Percentiles rank a stretch among this genome's conserved stretches.
These are phyloP conservation scores for Porogramme epimiltina DNA, from an alignment of 1,284 basidiomycete species.

Conservation along the genomic window DNA sequence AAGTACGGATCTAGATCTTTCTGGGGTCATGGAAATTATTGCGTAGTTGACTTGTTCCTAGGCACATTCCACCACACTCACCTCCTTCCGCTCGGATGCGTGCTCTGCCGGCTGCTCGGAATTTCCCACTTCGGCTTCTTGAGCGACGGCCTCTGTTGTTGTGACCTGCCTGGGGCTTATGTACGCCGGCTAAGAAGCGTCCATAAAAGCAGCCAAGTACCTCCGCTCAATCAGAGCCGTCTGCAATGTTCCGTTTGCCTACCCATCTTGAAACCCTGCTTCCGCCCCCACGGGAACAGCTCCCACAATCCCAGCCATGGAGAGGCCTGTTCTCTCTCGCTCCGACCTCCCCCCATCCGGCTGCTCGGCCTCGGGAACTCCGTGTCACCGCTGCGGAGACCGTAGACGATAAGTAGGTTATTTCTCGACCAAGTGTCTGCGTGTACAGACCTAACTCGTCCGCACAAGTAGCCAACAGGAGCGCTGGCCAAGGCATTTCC, in stretches of 20 bases:
- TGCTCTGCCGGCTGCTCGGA: constrained; percentile 2
- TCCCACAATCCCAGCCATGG: constrained; percentile 47
- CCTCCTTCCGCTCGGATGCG: constrained; percentile 2
- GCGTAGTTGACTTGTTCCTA: constrained; percentile 1
- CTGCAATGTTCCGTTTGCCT: constrained; percentile 52
- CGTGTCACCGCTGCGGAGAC: constrained; percentile 64
- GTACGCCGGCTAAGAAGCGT: constrained; percentile 15
- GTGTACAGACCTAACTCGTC: not conserved
- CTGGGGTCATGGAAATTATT: constrained; percentile 10
- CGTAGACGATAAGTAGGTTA: constrained; percentile 63
- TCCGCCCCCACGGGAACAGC: constrained; percentile 51
- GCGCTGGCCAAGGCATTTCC: constrained; percentile 53
- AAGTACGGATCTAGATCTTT: constrained; percentile 5
- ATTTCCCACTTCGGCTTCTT: constrained; percentile 17
- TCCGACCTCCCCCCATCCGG: constrained; percentile 31
- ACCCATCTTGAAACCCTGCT: constrained; percentile 59
- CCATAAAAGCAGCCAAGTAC: constrained; percentile 20
- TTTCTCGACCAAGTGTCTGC: not conserved
- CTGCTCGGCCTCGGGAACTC: constrained; percentile 45
- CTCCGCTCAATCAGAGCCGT: constrained; percentile 19
- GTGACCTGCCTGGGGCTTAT: constrained; percentile 16
- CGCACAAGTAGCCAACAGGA: constrained; percentile 37
- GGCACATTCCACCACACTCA: constrained; percentile 6
- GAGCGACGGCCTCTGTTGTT: constrained; percentile 20
- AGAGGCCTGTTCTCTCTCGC: constrained; percentile 53